Base-by-base conservation (phyloP, 192 early-diverging fungal species). In the Backusella westeae region DNA sequence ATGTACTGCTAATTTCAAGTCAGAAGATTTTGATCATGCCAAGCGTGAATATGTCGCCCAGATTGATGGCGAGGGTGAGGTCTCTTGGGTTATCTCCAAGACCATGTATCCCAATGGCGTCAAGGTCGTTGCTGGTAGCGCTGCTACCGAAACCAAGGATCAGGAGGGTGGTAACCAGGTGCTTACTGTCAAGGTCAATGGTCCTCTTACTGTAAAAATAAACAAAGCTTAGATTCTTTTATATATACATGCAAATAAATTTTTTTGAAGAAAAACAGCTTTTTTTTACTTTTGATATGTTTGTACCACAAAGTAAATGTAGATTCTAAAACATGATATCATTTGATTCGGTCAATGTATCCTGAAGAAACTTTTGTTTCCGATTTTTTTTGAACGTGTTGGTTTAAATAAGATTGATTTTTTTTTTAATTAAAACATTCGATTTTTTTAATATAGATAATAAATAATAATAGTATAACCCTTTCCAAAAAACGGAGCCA, bases 61-160 rank as follows among this genome's bases (percentile, higher is more conserved):
- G 29, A 66, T 83, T 32, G 78, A 80, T 42, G 78, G 73, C 36
- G 38, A 72, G 8, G 82, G 56, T 19, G 75, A 76, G 19, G 77
- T 72, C 3, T 71, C 79, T 67, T 38, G 82, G 41, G 0, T 75
- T 15, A 71, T 77, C 66, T 85, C 82, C 14, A 77, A 80, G 6
- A 83, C 80, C 46, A 84, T 88, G 74, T 88, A 88, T 69, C 81
- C 82, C 34, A 79, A 86, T 34, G 87, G 88, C 8, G 82, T 87
- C 67, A 77, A 87, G 39, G 70, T 88, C 6, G 79, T 82, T 67
- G 72, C 81, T 29, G 82, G 82, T 23, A 52, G 39, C 2, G 74
- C 69, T 34, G 63, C 67, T 38, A 14, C 23, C 41, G 76, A 81
- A 42, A 67, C 70, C 32, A 19, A 52, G 12, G 67, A 72, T n/a